A percentile compares a stretch with the other conserved stretches of the same genome.
Evolutionary conservation across 306 rosid species (phyloP).

Genomic region (Prinsepia uniflora): DNA sequence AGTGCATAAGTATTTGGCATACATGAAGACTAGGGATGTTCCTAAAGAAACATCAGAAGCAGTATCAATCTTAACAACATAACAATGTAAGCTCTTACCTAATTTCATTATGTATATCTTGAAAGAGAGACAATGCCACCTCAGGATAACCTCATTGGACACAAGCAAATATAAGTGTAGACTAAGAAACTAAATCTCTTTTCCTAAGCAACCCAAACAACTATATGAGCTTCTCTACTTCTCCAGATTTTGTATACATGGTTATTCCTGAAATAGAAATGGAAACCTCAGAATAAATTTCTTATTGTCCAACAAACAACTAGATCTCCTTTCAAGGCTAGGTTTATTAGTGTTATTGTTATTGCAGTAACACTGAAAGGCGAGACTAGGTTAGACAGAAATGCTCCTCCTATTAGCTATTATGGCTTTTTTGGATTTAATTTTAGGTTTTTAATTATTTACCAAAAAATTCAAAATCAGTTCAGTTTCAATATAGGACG

Average conservation of each 20-base stretch:
- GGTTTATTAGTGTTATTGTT: too few relatives aligned
- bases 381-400: too few relatives aligned
- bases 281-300: slow-evolving; percentile 38
- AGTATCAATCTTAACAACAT: slow-evolving; percentile 37
- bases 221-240: slow-evolving; percentile 45
- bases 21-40: slow-evolving; percentile 57
- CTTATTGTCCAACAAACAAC: slow-evolving; percentile 33
- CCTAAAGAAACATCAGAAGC: slow-evolving; percentile 40
- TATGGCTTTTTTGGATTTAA: too few relatives aligned
- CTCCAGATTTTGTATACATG: slow-evolving; percentile 67
- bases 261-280: slow-evolving; percentile 51
- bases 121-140: slow-evolving; percentile 50
- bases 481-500: too few relatives aligned
- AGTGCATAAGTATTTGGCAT: slow-evolving; percentile 43
- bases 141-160: slow-evolving; percentile 50
- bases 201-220: slow-evolving; percentile 36
- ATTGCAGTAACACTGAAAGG: too few relatives aligned
- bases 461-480: too few relatives aligned
- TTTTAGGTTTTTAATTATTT: too few relatives aligned
- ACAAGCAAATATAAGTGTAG: slow-evolving; percentile 56
- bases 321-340: slow-evolving; percentile 36
- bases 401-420: too few relatives aligned
- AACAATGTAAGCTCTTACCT: slow-evolving; percentile 59
- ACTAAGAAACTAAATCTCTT: slow-evolving; percentile 60
- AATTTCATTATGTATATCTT: slow-evolving; percentile 40